Evolutionary conservation across 176 grass and related monocot species (phyloP).

Genomic region (Oryza nivara): DNA sequence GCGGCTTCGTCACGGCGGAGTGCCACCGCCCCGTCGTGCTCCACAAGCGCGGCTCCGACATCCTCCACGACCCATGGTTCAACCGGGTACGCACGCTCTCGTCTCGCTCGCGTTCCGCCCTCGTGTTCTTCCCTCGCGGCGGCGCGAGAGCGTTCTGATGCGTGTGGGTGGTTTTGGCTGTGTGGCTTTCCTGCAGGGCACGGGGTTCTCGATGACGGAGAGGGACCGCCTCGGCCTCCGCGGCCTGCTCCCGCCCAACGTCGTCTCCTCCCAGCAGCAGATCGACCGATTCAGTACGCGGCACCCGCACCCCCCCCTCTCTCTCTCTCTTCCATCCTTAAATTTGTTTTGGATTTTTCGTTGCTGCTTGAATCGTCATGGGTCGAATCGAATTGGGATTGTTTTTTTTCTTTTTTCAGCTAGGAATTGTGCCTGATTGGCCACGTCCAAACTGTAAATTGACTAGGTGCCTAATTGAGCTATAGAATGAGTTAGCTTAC

Average conservation of each 20-base stretch:
- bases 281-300: conserved; percentile 95
- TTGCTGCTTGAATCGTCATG: neutral
- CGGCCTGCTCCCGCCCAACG: conserved; percentile 92
- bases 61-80: conserved; percentile 97
- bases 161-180: neutral
- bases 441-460: neutral
- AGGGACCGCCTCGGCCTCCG: conserved; percentile 91
- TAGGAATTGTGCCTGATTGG: neutral
- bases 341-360: neutral
- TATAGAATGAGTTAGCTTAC: neutral
- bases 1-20: conserved; percentile 70
- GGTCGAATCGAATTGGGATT: conserved; percentile 6
- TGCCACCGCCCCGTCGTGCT: conserved; percentile 81
- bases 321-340: neutral
- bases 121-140: neutral
- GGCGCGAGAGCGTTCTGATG: neutral
- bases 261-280: conserved; percentile 80
- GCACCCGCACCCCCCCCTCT: neutral
- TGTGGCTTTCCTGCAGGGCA: conserved; percentile 56
- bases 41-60: conserved; percentile 89
- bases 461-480: neutral
- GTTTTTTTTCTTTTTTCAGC: neutral
- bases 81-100: conserved; percentile 57
- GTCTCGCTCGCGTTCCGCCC: neutral
- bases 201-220: conserved; percentile 91